phyloP scores from a whole-genome alignment of 2,329 filamentous ascomycete species.

The Cytospora mali region DNA sequence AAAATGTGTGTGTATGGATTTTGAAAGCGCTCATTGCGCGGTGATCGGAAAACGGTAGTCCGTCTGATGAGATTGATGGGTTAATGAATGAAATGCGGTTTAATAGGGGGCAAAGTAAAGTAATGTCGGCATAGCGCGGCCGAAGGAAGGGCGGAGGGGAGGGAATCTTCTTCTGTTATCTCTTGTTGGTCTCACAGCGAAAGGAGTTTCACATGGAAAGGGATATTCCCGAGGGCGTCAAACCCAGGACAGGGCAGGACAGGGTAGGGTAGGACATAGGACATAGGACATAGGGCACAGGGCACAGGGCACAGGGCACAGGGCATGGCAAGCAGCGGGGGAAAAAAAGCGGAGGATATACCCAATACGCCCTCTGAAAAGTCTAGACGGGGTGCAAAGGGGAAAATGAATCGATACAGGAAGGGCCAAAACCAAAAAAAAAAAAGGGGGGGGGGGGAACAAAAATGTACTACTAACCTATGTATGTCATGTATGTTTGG shows the following conservation, averaged over 20 bases:
- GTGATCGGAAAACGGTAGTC: background rate
- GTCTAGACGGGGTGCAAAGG: slow-evolving; percentile 5
- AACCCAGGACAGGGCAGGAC: background rate
- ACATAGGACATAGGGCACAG: too few relatives aligned
- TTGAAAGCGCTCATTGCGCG: background rate
- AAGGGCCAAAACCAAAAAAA: too few relatives aligned
- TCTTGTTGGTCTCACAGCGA: background rate
- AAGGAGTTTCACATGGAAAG: background rate
- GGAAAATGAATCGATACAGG: background rate
- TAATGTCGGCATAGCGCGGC: background rate
- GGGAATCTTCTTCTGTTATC: background rate
- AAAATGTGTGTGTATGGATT: background rate
- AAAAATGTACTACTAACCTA: background rate
- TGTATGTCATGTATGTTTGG: background rate
- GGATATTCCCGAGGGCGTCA: background rate
- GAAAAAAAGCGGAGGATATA: slow-evolving; percentile 18
- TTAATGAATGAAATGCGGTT: background rate
- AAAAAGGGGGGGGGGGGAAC: background rate
- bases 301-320: background rate
- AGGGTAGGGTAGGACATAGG: too few relatives aligned
- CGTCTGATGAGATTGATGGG: background rate
- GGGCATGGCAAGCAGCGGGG: slow-evolving; percentile 8
- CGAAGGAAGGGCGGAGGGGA: background rate
- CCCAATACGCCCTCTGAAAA: slow-evolving; percentile 3
- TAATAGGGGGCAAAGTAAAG: background rate